Base-by-base conservation (phyloP, 805 yeast species). In the Candida piceae region DNA sequence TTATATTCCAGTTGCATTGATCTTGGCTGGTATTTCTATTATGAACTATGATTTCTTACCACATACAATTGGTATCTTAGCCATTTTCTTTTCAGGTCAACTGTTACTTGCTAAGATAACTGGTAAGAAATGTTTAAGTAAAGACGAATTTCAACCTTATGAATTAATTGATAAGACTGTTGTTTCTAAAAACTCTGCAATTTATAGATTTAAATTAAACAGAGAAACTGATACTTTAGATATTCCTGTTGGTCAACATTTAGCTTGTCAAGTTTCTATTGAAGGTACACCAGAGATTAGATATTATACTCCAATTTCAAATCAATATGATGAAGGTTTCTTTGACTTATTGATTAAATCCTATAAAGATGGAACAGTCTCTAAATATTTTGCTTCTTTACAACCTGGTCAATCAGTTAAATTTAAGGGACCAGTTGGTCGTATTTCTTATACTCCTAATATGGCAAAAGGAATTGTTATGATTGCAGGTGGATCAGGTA, bases 401-500 rank as follows among this genome's bases (percentile, higher is more conserved):
- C 65, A 62, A 35, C 76, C 76, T 31, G 90, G 88, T 24, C 78
- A 78, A 56, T 67, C 72, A 16, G 84, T 83, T 15, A 73, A 74
- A 43, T 83, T 84, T 52, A 75, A 78, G 57, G 95, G 95, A 2
- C 88, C 93, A 13, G 83, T 83, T 34, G 93, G 94, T 12, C 71
- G 80, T 55, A 76, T 84, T 60, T 58, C 74, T 23, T 81, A 80
- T 55, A 40, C 52, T 28, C 48, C 70, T 18, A 81, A 81, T 53
- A 72, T 76, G 65, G 80, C 78, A 28, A 72, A 72, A 42, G 74
- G 78, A 41, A 67, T 84, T 39, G 78, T 79, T 15, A 69, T 84
- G 64, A 68, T 84, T 48, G 90, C 89, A 7, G 95, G 93, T 48
- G 95, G 95, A 15, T 77, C 90, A 0, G 95, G 97, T 35, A 81